Base-by-base conservation (phyloP, 2,329 filamentous ascomycete genomes). In the Sphaerulina populicola region DNA sequence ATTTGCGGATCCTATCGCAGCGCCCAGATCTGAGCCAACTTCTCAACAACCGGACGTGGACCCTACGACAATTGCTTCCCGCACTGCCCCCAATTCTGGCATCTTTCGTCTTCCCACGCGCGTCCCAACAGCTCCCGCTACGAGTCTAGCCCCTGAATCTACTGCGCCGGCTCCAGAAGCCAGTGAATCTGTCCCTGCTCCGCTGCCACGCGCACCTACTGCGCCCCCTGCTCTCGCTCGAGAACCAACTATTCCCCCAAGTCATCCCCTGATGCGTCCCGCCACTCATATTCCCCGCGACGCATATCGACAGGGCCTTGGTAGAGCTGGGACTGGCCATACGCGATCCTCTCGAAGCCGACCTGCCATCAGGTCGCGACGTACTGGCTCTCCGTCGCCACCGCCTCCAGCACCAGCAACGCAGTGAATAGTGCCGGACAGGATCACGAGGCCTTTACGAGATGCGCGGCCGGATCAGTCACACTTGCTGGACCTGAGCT, bases 211-310 rank as follows among this genome's bases (percentile, higher is more conserved):
- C 38, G 42, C 44, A 37, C 46, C 46, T 27, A 40, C 51, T 18
- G 51, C 51, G 37, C 47, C 51, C 40, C 44, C 52, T 12, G 27
- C 48, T 8, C 35, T 46, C 23, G 18, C 48, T 45, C 48, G 48
- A 8, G 39, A 39, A 33, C 40, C 41, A 21, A 47, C 51, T 31
- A 37, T 42, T 39, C 40, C 41, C 18, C 21, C 40, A 29, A 41
- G 41, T 27, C 52, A 54, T 27, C 52, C 52, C 11, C 39, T 55
- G 53, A 52, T 50, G 53, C 47, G 51, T 15, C 52, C 52, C 2
- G 35, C 41, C 4, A 54, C 49, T 18, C 15, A 40, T 11, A 41
- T 54, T 10, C 39, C 49, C 12, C 52, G 45, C 41, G 49, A 54
- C 44, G 40, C 41, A 27, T 54, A 54, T 40, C 49, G 48, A n/a